phyloP scores from a whole-genome alignment of 129 eudicot genomes.

The Chrysanthemum seticuspe region DNA sequence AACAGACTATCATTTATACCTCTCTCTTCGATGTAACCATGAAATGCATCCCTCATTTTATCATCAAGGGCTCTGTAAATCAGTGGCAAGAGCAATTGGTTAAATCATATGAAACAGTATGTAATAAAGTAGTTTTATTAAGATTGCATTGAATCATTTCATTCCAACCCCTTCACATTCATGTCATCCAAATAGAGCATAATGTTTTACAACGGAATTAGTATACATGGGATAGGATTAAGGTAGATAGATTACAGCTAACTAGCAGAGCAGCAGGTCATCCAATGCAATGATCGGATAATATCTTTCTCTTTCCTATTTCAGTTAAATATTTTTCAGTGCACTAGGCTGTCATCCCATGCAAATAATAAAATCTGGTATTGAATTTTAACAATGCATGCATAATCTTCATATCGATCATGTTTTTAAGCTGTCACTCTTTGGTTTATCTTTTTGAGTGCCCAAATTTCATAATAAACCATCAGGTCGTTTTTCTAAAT shows the following conservation, averaged over 20 bases:
- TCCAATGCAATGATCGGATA: too few species aligned
- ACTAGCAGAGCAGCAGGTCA: too few species aligned
- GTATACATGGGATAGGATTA: too few species aligned
- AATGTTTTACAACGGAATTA: too few species aligned
- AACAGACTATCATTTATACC: slow-evolving; percentile 80
- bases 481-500: neutral
- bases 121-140: neutral
- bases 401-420: neutral
- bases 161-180: neutral
- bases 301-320: too few species aligned
- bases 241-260: too few species aligned
- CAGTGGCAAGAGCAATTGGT: neutral
- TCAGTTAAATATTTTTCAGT: too few species aligned
- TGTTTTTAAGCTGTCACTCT: neutral
- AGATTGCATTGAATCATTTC: neutral
- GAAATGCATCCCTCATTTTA: slow-evolving; percentile 78
- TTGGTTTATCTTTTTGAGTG: neutral
- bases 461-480: neutral
- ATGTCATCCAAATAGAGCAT: too few species aligned
- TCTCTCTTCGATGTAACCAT: slow-evolving; percentile 72
- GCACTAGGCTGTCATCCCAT: too few species aligned
- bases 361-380: too few species aligned
- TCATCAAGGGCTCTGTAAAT: slow-evolving; percentile 73
- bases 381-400: neutral
- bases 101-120: slow-evolving; percentile 10